Percentiles rank a stretch among this genome's conserved stretches.
Conservation (phyloP, 2,329 filamentous ascomycete genomes). For the Fusarium hainanense region DNA sequence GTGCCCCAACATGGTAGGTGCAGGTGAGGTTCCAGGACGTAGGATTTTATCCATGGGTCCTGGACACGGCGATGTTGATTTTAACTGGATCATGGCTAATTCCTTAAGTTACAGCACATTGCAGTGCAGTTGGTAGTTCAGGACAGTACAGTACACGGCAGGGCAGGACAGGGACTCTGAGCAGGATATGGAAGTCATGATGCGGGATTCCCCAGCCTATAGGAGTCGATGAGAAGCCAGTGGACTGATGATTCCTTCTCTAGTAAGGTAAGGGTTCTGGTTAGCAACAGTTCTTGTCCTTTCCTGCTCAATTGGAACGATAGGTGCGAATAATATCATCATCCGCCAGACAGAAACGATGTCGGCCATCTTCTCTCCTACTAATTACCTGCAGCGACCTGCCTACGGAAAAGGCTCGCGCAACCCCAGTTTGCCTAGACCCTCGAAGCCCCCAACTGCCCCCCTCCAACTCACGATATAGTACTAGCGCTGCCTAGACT, state of each 20-base stretch:
- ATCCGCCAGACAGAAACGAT: neutral
- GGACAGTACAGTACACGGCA: neutral
- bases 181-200: conserved; percentile 23
- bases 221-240: neutral
- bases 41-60: conserved; percentile 17
- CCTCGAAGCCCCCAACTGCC: conserved; percentile 31
- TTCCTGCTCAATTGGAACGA: neutral
- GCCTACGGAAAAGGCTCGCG: conserved; percentile 38
- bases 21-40: conserved; percentile 7
- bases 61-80: neutral
- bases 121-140: neutral
- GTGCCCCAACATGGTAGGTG: conserved; percentile 39
- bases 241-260: conserved; percentile 9
- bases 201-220: conserved; percentile 1
- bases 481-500: conserved; percentile 18
- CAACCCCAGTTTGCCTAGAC: conserved; percentile 45
- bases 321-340: neutral
- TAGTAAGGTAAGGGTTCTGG: neutral
- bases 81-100: conserved; percentile 4
- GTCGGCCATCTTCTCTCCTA: neutral
- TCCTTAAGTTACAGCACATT: neutral
- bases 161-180: neutral
- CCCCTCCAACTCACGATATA: conserved; percentile 16
- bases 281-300: neutral
- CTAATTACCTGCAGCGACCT: conserved; percentile 8